These are phyloP conservation scores for Kluyveromyces wickerhamii DNA, from an alignment of 805 yeast species.

Conservation along the genomic window DNA sequence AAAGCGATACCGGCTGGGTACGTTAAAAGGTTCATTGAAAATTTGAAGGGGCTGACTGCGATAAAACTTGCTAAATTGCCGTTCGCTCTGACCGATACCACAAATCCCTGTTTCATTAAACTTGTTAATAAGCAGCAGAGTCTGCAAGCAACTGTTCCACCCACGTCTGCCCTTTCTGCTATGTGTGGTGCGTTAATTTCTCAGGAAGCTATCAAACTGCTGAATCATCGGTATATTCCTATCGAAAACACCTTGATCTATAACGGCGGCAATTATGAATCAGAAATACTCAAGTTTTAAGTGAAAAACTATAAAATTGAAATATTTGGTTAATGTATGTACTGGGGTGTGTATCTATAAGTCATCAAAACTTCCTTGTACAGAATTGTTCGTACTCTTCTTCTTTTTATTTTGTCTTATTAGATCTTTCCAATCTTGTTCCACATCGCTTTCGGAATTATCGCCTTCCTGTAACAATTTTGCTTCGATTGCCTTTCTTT, in stretches of 20 bases:
- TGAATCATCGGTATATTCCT: slow-evolving; percentile 78
- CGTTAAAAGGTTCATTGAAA: slow-evolving; percentile 2
- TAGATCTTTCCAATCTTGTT: slow-evolving; percentile 82
- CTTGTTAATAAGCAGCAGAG: too few species aligned
- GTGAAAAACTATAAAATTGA: too few species aligned
- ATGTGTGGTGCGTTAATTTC: slow-evolving; percentile 79
- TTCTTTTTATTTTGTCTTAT: slow-evolving; percentile 58
- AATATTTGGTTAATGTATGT: too few species aligned
- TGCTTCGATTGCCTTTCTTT: slow-evolving; percentile 57
- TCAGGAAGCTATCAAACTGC: slow-evolving; percentile 71
- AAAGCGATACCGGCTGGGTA: neutral
- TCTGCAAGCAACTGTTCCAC: too few species aligned
- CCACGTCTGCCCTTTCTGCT: slow-evolving; percentile 34
- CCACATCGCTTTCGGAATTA: slow-evolving; percentile 34
- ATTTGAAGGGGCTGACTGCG: slow-evolving; percentile 33
- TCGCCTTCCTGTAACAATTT: slow-evolving; percentile 34
- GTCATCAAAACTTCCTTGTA: slow-evolving; percentile 58
- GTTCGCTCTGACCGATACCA: too few species aligned
- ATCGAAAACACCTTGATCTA: slow-evolving; percentile 60
- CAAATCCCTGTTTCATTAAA: too few species aligned
- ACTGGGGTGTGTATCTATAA: too few species aligned
- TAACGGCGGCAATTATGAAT: slow-evolving; percentile 58
- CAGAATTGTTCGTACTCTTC: slow-evolving; percentile 21
- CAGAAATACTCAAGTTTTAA: slow-evolving; percentile 35
- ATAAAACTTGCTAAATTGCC: slow-evolving; percentile 26